Evolutionary conservation across 306 rosid genomes (phyloP).

Genomic region (Cyclanthera cordifolia): DNA sequence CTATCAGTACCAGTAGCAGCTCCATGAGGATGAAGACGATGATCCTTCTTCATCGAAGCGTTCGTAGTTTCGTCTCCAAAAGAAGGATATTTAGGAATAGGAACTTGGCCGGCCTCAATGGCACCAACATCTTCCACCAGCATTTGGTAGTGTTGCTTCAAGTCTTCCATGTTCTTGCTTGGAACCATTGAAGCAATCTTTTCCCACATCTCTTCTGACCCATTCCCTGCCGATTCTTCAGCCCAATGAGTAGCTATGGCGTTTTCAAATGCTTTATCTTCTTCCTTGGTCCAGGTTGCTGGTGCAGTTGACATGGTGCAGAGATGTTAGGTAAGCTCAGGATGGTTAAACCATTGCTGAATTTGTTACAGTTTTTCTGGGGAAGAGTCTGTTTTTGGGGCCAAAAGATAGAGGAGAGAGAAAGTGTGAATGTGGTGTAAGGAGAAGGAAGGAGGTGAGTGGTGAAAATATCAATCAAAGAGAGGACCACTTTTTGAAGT

Average conservation of each 20-base stretch:
- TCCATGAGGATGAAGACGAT: slow-evolving; percentile 24
- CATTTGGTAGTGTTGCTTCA: slow-evolving; percentile 60
- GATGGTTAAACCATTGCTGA: slow-evolving; percentile 10
- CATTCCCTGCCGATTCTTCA: slow-evolving; percentile 25
- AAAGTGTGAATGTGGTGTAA: slow-evolving; percentile 31
- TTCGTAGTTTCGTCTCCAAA: slow-evolving; percentile 26
- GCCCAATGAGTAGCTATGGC: slow-evolving; percentile 75
- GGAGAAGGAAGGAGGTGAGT: slow-evolving; percentile 46
- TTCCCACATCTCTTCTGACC: slow-evolving; percentile 58
- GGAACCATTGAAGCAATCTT: slow-evolving; percentile 70
- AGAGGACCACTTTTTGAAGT: slow-evolving; percentile 78
- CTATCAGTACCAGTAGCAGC: slow-evolving; percentile 33
- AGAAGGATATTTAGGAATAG: slow-evolving; percentile 45
- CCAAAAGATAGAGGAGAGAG: slow-evolving; percentile 28
- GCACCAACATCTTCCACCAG: slow-evolving; percentile 71
- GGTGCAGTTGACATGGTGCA: slow-evolving; percentile 52
- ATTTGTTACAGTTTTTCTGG: slow-evolving; percentile 18
- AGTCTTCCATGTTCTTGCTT: slow-evolving; percentile 50
- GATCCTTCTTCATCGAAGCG: slow-evolving; percentile 52
- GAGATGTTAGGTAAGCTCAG: slow-evolving; percentile 19
- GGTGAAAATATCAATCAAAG: slow-evolving; percentile 52
- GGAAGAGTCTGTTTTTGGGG: background rate
- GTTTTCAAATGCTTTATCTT: slow-evolving; percentile 83
- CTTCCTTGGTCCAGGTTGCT: slow-evolving; percentile 65
- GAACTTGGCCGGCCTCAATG: slow-evolving; percentile 62